These are phyloP conservation scores for Puccinia novopanici DNA, from an alignment of 1,284 basidiomycete genomes.

Conservation along the genomic window DNA sequence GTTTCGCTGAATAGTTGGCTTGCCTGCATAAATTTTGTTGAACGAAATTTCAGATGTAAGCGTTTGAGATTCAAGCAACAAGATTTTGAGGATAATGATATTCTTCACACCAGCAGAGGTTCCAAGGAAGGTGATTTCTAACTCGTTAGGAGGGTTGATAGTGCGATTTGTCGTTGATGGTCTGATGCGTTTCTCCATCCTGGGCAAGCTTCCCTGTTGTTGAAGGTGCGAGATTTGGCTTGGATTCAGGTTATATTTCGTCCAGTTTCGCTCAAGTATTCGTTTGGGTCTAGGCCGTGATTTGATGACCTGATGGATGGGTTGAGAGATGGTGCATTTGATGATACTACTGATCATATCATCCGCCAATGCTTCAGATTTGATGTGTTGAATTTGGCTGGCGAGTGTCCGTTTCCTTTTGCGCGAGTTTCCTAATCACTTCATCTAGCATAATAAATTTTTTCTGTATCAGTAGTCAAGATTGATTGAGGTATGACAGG, in stretches of 20 bases:
- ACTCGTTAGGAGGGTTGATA: conserved; percentile 28
- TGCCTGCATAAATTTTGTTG: conserved; percentile 19
- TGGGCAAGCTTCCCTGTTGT: conserved; percentile 26
- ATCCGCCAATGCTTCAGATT: conserved; percentile 4
- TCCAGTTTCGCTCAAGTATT: conserved; percentile 12
- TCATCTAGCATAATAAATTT: neutral
- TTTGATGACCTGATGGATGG: neutral
- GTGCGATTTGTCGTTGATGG: conserved; percentile 10
- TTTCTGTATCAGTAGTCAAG: neutral
- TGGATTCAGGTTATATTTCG: conserved; percentile 29
- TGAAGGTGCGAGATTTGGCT: conserved; percentile 22
- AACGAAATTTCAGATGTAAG: neutral
- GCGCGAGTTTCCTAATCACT: neutral
- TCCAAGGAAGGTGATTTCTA: conserved; percentile 44
- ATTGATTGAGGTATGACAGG: too few relatives aligned
- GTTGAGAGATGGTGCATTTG: conserved; percentile 12
- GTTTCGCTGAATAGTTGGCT: conserved; percentile 44
- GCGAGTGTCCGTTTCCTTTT: neutral
- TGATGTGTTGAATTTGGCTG: neutral
- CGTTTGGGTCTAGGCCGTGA: conserved; percentile 25
- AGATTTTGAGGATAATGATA: too few relatives aligned
- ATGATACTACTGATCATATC: conserved; percentile 25
- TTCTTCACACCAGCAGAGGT: conserved; percentile 44
- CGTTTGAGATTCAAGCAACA: too few relatives aligned
- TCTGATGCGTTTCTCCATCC: conserved; percentile 33